Percentiles rank a stretch among this genome's conserved stretches.
Conservation (phyloP, 768 basidiomycete species). For the Coprinopsis sp. region DNA sequence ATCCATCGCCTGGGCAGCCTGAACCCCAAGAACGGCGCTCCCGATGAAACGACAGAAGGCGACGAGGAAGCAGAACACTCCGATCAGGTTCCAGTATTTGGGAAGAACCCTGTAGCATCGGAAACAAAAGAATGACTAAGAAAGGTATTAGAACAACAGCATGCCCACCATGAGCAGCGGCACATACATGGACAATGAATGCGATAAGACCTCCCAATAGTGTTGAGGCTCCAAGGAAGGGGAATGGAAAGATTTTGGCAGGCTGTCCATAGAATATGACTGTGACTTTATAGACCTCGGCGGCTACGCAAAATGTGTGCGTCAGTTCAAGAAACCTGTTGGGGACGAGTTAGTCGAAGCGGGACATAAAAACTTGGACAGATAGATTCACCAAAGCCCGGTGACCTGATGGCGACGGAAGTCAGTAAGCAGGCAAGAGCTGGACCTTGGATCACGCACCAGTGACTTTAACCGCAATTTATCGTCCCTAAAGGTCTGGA, state of each 20-base stretch:
- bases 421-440: background rate
- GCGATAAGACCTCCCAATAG: slow-evolving; percentile 6
- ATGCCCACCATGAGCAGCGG: background rate
- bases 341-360: background rate
- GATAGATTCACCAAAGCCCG: background rate
- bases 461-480: slow-evolving; percentile 15
- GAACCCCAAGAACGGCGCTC: background rate
- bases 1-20: background rate
- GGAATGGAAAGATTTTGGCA: background rate
- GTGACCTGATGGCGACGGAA: background rate
- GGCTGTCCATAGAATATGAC: slow-evolving; percentile 5
- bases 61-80: background rate
- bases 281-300: slow-evolving; percentile 8
- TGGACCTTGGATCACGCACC: no score
- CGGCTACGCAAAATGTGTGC: slow-evolving; percentile 10
- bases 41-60: background rate
- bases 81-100: slow-evolving; percentile 8
- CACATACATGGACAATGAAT: slow-evolving; percentile 6
- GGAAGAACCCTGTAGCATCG: slow-evolving; percentile 26
- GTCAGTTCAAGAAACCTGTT: slow-evolving; percentile 8
- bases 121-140: slow-evolving; percentile 27
- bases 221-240: slow-evolving; percentile 4
- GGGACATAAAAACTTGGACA: background rate
- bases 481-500: slow-evolving; percentile 7
- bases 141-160: background rate